Evolutionary conservation across 345 rosid genomes (phyloP).

Genomic region (Ceriops decandra): DNA sequence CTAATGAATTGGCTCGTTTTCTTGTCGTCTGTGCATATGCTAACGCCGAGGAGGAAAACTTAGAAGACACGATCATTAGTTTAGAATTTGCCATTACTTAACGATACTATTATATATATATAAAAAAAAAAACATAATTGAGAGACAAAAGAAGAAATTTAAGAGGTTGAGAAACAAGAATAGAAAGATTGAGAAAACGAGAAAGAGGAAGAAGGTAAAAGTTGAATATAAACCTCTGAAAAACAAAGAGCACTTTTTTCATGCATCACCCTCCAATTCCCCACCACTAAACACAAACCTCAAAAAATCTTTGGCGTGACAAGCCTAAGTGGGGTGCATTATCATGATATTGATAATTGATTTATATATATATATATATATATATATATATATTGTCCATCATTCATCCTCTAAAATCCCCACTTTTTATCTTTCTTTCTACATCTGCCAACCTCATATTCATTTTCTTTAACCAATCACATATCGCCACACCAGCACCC

Average conservation of each 20-base stretch:
- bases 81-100: too few relatives aligned
- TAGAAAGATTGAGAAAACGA: neutral
- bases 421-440: constrained; percentile 22
- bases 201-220: constrained; percentile 6
- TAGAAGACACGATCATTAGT: too few relatives aligned
- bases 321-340: constrained; percentile 81
- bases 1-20: too few relatives aligned
- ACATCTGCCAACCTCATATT: constrained; percentile 39
- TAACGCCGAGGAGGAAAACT: too few relatives aligned
- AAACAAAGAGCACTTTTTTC: constrained; percentile 25
- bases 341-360: constrained; percentile 55
- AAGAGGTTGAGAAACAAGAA: neutral
- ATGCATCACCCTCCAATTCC: neutral
- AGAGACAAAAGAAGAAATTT: neutral
- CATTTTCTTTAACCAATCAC: constrained; percentile 38
- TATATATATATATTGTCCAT: neutral
- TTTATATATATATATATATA: too few relatives aligned
- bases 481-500: constrained; percentile 40
- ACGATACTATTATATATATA: neutral
- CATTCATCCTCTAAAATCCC: constrained; percentile 2
- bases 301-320: constrained; percentile 88
- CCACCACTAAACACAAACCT: constrained; percentile 40
- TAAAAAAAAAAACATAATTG: neutral
- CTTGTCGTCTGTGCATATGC: too few relatives aligned
- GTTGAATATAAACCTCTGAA: constrained; percentile 29